phyloP scores from a whole-genome alignment of 1,284 basidiomycete species.

The Heterobasidion irregulare region DNA sequence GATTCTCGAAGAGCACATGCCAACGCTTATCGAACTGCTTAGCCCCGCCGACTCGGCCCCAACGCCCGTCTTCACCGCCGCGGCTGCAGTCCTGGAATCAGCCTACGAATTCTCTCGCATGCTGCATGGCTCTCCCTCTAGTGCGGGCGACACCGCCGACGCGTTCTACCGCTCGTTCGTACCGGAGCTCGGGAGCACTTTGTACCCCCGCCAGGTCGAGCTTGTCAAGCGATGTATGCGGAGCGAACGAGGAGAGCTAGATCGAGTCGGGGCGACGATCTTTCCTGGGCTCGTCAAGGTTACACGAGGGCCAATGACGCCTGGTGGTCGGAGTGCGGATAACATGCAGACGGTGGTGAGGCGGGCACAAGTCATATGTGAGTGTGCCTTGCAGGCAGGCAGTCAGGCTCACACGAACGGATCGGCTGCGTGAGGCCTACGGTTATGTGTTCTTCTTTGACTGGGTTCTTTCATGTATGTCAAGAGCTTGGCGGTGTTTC shows the following conservation, averaged over 20 bases:
- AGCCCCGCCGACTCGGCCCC: constrained; percentile 19
- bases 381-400: constrained; percentile 49
- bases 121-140: constrained; percentile 64
- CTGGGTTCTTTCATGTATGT: neutral
- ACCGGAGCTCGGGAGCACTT: constrained; percentile 61
- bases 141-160: constrained; percentile 42
- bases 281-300: constrained; percentile 83
- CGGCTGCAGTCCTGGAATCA: constrained; percentile 50
- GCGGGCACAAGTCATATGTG: constrained; percentile 77
- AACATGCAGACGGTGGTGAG: constrained; percentile 65
- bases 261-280: constrained; percentile 70
- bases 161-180: constrained; percentile 79
- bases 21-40: constrained; percentile 46
- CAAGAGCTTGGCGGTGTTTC: neutral
- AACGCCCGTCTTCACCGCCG: constrained; percentile 32
- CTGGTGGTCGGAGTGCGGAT: constrained; percentile 31
- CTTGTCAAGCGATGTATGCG: constrained; percentile 70
- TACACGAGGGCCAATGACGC: constrained; percentile 29
- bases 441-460: neutral
- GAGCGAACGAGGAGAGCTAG: constrained; percentile 60
- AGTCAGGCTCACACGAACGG: neutral
- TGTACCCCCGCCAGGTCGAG: constrained; percentile 66
- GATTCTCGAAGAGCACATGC: constrained; percentile 62
- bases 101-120: constrained; percentile 74
- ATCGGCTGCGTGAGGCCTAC: neutral